Evolutionary conservation across 164 flowering plant genomes (phyloP), one percentile per base, ranked within the genome.

Genomic region (Tetracentron sinense): DNA sequence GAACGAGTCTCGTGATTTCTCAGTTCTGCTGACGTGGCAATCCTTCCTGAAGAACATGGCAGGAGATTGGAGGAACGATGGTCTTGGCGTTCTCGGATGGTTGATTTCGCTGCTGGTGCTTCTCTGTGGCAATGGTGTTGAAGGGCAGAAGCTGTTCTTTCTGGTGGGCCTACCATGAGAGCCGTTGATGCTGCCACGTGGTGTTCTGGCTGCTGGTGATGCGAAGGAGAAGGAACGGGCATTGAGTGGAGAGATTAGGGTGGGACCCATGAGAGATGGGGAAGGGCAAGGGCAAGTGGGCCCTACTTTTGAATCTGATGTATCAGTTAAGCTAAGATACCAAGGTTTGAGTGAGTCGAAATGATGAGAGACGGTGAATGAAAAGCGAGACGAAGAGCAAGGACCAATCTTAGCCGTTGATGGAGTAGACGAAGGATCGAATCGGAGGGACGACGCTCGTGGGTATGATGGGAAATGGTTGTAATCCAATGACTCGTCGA

Each of bases 291-390:
- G 75, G 60, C 72, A 56, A 11, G 78, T 72, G 62, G 85, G 84
- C 10, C 92, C 93, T 25, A 85, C 77, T 60, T 79, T 83, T 28
- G 82, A 76, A 0, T 82, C 42, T 54, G 90, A 72, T 35, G 86
- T 75, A 81, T 85, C 96, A 12, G 85, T 64, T 23, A 85, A 67
- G 58, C 84, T 70, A 59, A 95, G 88, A 78, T 92, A 81, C 99
- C 99, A 95, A 0, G 99, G 99, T 60, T 92, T 95, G 68, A 95
- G 78, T 1, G 99, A 83, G 82, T 92, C 97, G 42, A 78, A 75
- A 26, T 82, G 78, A 67, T 84, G 94, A 26, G 88, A 79, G 26
- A 88, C 97, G 3, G 91, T 81, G 86, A 92, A 88, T 55, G 98
- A 65, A 77, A 92, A 92, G 21, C 98, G 81, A 6, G 97, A 87